phyloP scores from a whole-genome alignment of 177 flowering plant species.

The Vitis hybrid region DNA sequence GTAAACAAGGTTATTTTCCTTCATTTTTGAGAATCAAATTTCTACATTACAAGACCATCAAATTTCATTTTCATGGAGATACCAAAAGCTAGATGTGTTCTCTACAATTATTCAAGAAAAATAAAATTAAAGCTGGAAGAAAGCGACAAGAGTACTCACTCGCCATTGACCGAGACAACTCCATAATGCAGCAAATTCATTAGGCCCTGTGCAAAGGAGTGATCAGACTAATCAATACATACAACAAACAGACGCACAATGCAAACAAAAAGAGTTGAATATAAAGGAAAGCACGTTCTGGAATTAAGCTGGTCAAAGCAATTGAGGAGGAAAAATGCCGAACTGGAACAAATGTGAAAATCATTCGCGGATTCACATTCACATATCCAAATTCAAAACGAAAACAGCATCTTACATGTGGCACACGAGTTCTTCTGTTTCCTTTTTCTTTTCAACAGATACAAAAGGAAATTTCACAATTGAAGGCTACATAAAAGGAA shows the following conservation, averaged over 20 bases:
- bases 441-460: too few species aligned
- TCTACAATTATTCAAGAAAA: not conserved
- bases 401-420: too few species aligned
- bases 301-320: too few species aligned
- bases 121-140: not conserved
- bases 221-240: not conserved
- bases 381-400: too few species aligned
- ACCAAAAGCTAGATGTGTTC: too few species aligned
- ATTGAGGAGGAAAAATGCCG: too few species aligned
- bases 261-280: not conserved
- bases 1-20: not conserved
- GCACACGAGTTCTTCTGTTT: too few species aligned
- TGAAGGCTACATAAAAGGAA: too few species aligned
- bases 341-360: too few species aligned
- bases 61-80: not conserved
- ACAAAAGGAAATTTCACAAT: too few species aligned
- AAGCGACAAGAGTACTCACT: constrained; percentile 39
- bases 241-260: constrained; percentile 1
- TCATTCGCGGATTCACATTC: too few species aligned
- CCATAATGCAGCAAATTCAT: constrained; percentile 74
- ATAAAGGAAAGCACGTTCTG: not conserved
- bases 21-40: not conserved
- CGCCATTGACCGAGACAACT: constrained; percentile 81
- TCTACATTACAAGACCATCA: not conserved
- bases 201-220: constrained; percentile 47